Conservation (phyloP, 331 rosid species). For the Rhamnella rubrinervis region DNA sequence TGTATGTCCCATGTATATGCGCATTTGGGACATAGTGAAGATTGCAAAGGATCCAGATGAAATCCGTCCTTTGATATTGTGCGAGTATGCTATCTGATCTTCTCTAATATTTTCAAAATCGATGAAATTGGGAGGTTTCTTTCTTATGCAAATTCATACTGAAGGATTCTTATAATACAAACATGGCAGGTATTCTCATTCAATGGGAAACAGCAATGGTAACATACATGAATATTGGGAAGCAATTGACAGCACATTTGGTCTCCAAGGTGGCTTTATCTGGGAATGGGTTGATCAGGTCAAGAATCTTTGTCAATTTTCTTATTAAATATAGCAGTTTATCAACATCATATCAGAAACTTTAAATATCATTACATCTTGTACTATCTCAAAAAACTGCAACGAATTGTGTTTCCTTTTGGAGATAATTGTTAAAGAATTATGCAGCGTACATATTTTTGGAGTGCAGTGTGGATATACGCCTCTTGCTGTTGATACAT, state of each 20-base stretch:
- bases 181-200: constrained; percentile 84
- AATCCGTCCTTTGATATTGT: constrained; percentile 83
- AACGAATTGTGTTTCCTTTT: neutral
- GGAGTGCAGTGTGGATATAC: no score
- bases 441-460: neutral
- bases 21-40: constrained; percentile 89
- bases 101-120: neutral
- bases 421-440: neutral
- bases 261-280: constrained; percentile 98
- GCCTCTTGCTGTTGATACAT: no score
- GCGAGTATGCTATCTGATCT: constrained; percentile 68
- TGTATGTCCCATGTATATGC: constrained; percentile 97
- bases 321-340: neutral
- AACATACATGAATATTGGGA: constrained; percentile 90
- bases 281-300: constrained; percentile 99
- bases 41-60: constrained; percentile 86
- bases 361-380: neutral
- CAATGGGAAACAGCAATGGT: constrained; percentile 98
- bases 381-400: neutral
- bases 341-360: constrained; percentile 8
- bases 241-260: constrained; percentile 88
- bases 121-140: neutral
- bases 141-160: constrained; percentile 4
- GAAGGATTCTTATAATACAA: constrained; percentile 15
- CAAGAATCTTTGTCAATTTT: constrained; percentile 9